These are phyloP conservation scores for Apiospora rasikravindrae DNA, from an alignment of 2,329 filamentous ascomycete genomes.

Conservation along the genomic window DNA sequence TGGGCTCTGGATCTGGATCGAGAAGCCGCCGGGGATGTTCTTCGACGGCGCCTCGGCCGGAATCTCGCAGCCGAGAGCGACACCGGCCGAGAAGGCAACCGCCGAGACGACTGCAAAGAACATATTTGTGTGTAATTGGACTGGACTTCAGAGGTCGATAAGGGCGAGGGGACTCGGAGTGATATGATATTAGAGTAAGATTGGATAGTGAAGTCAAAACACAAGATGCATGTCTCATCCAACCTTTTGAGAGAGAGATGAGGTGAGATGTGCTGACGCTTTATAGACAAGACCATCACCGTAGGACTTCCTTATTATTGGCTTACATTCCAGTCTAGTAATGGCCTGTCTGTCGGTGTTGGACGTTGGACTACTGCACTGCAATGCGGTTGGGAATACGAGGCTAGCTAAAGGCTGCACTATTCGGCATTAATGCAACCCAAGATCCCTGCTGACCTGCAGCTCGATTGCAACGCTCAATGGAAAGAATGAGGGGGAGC, in stretches of 20 bases:
- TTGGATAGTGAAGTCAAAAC: too few species aligned
- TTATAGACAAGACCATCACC: neutral
- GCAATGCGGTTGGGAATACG: neutral
- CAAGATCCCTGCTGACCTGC: neutral
- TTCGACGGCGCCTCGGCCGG: conserved; percentile 37
- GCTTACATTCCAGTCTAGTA: neutral
- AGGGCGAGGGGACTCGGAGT: too few species aligned
- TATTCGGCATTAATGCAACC: neutral
- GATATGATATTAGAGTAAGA: neutral
- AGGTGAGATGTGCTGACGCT: neutral
- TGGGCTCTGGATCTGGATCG: conserved; percentile 44
- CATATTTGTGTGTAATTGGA: neutral
- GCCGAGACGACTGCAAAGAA: neutral
- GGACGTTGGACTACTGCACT: neutral
- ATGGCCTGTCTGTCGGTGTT: neutral
- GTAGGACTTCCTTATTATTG: neutral
- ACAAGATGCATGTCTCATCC: neutral
- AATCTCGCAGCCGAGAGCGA: conserved; percentile 37
- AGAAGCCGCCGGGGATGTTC: conserved; percentile 41
- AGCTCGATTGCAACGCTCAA: neutral
- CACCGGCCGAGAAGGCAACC: conserved; percentile 24
- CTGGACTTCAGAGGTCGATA: neutral
- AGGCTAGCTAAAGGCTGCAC: conserved; percentile 5
- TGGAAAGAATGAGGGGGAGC: neutral
- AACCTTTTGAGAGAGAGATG: too few species aligned